These are phyloP conservation scores for Albifimbria verrucaria DNA, from an alignment of 2,329 filamentous ascomycete genomes.

Conservation along the genomic window DNA sequence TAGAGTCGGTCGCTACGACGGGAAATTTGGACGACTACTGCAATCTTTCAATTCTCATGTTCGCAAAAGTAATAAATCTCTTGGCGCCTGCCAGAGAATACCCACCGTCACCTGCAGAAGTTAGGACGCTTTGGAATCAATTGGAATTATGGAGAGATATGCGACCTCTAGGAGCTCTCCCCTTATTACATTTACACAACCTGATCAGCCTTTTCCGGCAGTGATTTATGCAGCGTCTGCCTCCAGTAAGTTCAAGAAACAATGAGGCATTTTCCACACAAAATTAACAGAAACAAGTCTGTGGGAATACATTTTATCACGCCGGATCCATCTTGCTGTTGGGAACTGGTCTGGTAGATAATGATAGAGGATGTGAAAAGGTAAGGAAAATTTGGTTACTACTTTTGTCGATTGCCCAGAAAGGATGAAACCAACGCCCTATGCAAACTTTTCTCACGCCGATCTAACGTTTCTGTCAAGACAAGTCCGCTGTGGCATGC, in stretches of 20 bases:
- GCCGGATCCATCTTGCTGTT: slow-evolving; percentile 8
- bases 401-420: too few species aligned
- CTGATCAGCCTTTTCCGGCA: neutral
- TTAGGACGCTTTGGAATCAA: slow-evolving; percentile 5
- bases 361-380: neutral
- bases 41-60: slow-evolving; percentile 8
- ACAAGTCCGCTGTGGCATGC: slow-evolving; percentile 9
- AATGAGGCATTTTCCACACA: neutral
- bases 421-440: too few species aligned
- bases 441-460: too few species aligned
- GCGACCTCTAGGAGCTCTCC: neutral
- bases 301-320: slow-evolving; percentile 11
- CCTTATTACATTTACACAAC: neutral
- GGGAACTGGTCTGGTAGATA: neutral
- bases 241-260: neutral
- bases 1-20: neutral
- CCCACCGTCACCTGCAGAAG: neutral
- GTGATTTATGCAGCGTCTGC: too few species aligned
- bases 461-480: too few species aligned
- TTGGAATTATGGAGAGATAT: neutral
- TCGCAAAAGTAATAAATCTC: slow-evolving; percentile 8
- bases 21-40: slow-evolving; percentile 10
- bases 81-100: neutral
- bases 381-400: neutral
- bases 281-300: slow-evolving; percentile 3